Evolutionary conservation across 2,329 filamentous ascomycete species (phyloP).

Genomic region (Xylariaceae sp.): DNA sequence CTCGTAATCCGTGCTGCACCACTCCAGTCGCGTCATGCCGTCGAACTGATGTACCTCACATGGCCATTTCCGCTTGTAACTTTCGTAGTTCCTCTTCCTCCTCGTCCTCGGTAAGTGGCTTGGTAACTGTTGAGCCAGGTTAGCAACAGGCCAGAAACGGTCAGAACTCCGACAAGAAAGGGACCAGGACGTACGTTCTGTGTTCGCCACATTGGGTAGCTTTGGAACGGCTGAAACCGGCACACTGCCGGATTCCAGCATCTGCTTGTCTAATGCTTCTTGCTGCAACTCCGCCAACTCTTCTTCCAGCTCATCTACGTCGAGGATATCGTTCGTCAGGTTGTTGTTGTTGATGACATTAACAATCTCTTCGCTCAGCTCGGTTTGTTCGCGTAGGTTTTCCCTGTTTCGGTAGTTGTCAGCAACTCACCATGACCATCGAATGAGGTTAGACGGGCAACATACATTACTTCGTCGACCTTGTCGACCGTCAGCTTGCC

Average conservation of each 20-base stretch:
- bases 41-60: constrained; percentile 48
- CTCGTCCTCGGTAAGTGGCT: constrained; percentile 68
- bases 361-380: constrained; percentile 87
- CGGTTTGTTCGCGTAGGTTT: constrained; percentile 83
- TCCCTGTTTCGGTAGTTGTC: constrained; percentile 55
- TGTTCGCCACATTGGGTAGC: constrained; percentile 68
- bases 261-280: constrained; percentile 86
- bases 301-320: constrained; percentile 80
- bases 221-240: constrained; percentile 73
- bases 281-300: constrained; percentile 86
- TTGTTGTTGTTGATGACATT: constrained; percentile 71
- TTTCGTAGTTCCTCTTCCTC: constrained; percentile 93
- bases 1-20: no score
- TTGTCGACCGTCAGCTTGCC: constrained; percentile 86
- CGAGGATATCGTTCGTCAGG: constrained; percentile 58
- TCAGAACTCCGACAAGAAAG: not conserved
- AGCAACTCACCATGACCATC: constrained; percentile 1
- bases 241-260: constrained; percentile 82
- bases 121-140: constrained; percentile 39
- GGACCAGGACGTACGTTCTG: constrained; percentile 66
- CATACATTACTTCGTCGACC: constrained; percentile 91
- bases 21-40: no score
- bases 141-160: constrained; percentile 3
- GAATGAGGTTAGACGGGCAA: constrained; percentile 22
- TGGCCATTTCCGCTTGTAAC: constrained; percentile 94